Percentiles rank a stretch among this genome's conserved stretches.
These are phyloP conservation scores for Nicotiana otophora DNA, from an alignment of 257 asterid genomes.

Conservation along the genomic window DNA sequence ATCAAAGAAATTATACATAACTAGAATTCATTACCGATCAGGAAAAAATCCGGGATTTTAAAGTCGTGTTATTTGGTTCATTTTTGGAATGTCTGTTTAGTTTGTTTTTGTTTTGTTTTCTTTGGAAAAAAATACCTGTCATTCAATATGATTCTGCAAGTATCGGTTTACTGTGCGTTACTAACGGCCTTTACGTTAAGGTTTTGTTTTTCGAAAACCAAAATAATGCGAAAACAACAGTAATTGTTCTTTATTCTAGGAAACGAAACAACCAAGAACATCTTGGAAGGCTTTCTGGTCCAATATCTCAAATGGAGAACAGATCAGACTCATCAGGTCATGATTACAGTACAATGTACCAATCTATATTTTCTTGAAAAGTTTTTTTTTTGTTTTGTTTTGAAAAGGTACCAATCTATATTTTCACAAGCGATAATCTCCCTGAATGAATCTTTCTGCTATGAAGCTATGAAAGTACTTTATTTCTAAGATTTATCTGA, in stretches of 20 bases:
- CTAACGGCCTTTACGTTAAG: background rate
- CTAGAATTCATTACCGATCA: background rate
- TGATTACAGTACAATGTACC: background rate
- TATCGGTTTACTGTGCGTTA: background rate
- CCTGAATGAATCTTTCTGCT: background rate
- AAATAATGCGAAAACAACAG: background rate
- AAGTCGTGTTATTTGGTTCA: background rate
- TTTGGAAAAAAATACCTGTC: background rate
- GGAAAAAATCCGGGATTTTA: background rate
- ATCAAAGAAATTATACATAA: background rate
- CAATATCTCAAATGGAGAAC: background rate
- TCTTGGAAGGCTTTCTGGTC: background rate
- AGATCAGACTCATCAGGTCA: background rate
- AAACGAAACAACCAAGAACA: background rate
- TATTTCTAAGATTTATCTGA: background rate
- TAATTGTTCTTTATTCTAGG: background rate
- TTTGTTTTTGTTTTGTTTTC: background rate
- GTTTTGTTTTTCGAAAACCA: background rate
- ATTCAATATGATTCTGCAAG: background rate
- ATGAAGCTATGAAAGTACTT: background rate
- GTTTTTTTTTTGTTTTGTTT: no score
- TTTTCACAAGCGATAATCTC: background rate
- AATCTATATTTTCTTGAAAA: background rate
- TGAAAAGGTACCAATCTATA: background rate
- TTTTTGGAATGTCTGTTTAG: background rate